Evolutionary conservation across 73 alveolate species (phyloP).

Genomic region (Paramecium primaurelia): DNA sequence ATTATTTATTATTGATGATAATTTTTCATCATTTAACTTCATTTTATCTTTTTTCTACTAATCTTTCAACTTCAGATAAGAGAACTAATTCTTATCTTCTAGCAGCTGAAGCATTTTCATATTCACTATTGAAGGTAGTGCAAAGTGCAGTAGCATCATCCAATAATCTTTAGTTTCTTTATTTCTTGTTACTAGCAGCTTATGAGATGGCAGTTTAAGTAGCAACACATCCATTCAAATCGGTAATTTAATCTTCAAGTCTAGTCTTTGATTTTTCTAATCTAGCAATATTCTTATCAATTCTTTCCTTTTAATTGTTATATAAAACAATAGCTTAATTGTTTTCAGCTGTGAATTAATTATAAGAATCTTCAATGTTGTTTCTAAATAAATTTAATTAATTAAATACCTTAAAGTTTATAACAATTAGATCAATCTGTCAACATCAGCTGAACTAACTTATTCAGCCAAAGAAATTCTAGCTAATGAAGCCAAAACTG

Average conservation of each 20-base stretch:
- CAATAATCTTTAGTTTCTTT: constrained; percentile 10
- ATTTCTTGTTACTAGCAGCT: constrained; percentile 38
- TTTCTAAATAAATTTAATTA: not conserved
- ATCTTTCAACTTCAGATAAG: constrained; percentile 34
- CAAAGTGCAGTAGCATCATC: constrained; percentile 45
- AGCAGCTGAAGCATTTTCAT: constrained; percentile 44
- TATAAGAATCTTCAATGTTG: constrained; percentile 35
- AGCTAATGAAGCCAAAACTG: constrained; percentile 40
- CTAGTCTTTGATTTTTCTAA: not conserved
- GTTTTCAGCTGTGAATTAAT: constrained; percentile 24
- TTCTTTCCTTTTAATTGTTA: constrained; percentile 37
- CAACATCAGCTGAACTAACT: constrained; percentile 47
- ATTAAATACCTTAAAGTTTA: not conserved
- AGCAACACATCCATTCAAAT: constrained; percentile 39
- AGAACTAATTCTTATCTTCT: constrained; percentile 45
- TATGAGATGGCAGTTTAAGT: constrained; percentile 49
- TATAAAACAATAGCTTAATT: not conserved
- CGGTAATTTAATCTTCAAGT: constrained; percentile 45
- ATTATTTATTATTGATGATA: not conserved
- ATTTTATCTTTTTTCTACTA: constrained; percentile 30
- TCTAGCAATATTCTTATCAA: constrained; percentile 34
- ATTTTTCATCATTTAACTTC: not conserved
- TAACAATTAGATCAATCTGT: constrained; percentile 33
- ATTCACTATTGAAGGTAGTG: constrained; percentile 37
- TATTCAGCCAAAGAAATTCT: constrained; percentile 43